Conservation (phyloP, 805 yeast genomes). For the Debaryomyces maramus region DNA sequence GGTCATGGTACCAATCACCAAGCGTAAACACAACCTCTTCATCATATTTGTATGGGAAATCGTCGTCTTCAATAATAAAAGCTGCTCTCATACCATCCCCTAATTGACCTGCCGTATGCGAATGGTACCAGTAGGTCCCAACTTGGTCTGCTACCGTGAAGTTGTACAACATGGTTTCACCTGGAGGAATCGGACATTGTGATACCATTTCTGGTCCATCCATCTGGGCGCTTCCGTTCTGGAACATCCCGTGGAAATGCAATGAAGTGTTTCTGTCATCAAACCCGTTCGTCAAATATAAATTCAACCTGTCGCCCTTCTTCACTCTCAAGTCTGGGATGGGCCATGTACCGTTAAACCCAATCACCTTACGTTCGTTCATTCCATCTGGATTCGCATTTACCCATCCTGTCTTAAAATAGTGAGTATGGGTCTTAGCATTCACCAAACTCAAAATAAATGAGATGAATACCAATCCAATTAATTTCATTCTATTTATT, state of each 20-base stretch:
- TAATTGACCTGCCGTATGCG: conserved; percentile 86
- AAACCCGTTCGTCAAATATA: conserved; percentile 76
- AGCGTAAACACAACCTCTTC: conserved; percentile 58
- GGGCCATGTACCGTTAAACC: conserved; percentile 76
- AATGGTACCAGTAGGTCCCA: conserved; percentile 97
- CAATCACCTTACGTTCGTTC: conserved; percentile 55
- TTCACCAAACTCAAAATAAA: conserved; percentile 12
- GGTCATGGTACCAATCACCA: conserved; percentile 64
- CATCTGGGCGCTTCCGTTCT: conserved; percentile 70
- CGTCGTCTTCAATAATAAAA: conserved; percentile 66
- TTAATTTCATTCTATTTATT: conserved; percentile 13
- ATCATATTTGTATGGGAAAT: conserved; percentile 58
- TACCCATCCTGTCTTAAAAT: conserved; percentile 68
- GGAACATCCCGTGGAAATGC: conserved; percentile 95
- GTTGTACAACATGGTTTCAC: conserved; percentile 73
- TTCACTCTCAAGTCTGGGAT: conserved; percentile 80
- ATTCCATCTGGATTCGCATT: conserved; percentile 69
- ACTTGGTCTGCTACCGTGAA: conserved; percentile 81
- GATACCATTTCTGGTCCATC: conserved; percentile 89
- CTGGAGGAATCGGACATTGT: conserved; percentile 91
- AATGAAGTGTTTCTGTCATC: conserved; percentile 67
- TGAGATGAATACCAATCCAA: conserved; percentile 12
- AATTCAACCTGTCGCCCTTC: conserved; percentile 75
- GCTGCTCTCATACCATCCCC: conserved; percentile 91
- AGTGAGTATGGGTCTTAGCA: conserved; percentile 60